Base-by-base conservation (phyloP, 2,329 filamentous ascomycete species). In the Acarospora socialis region DNA sequence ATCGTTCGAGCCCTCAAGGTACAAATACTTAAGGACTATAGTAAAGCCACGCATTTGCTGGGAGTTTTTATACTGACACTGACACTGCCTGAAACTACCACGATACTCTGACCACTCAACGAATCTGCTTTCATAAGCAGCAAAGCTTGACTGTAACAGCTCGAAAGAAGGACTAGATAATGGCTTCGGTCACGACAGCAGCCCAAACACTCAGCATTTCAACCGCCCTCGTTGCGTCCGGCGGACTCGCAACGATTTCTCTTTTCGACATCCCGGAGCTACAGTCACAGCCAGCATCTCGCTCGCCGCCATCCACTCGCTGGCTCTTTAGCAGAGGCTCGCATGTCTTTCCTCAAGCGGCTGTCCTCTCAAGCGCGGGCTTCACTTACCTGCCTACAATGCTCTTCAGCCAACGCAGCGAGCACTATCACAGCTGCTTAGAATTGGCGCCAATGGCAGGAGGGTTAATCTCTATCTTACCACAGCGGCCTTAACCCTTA, bases 271-370 rank as follows among this genome's bases (percentile, higher is more conserved):
- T 50, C 5, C 51, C 50, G 8, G 32, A 46, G 7, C 35, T 55
- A 7, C 39, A 43, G 37, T 49, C 53, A 1, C 53, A 54, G 28
- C 53, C 51, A 12, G 51, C 51, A n/a, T 54, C 51, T 2, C 51
- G 51, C 30, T 52, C 53, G 2, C 47, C 55, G 1, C 53, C 53
- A n/a, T 39, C 44, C 23, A 47, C 38, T 3, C 49, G 50, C 24
- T 56, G 52, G 52, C 48, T 55, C 19, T 56, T 55, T 41, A 52
- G 46, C 21, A 48, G 52, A 1, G 53, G 52, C 30, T 55, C 51
- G 5, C 53, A 55, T 38, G 39, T 51, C 19, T 53, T 55, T 36
- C 52, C 52, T 5, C 35, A 30, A 12, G 38, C 44, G 33, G 49
- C 48, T 4, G 17, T 50, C n/a, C 7, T 49, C 30, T 47, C 52